Evolutionary conservation across 805 yeast species (phyloP).

Genomic region (Barnettozyma vustinii): DNA sequence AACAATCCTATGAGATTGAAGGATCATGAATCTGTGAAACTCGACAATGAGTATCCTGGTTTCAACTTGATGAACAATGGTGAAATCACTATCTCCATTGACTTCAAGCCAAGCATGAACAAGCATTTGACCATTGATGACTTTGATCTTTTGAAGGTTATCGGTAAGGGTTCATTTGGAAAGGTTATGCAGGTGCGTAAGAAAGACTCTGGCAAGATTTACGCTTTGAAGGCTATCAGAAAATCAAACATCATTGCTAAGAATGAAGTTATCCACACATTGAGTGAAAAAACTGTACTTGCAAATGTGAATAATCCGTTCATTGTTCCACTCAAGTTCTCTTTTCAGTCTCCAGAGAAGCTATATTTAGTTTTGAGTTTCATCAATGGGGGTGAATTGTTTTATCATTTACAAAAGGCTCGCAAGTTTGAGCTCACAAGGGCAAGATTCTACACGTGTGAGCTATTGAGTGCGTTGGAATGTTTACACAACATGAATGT

Average conservation of each 20-base stretch:
- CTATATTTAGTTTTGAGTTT: conserved; percentile 85
- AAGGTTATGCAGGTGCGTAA: conserved; percentile 98
- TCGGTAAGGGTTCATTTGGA: conserved; percentile 97
- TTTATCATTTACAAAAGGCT: conserved; percentile 87
- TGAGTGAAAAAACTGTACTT: conserved; percentile 92
- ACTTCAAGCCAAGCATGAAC: conserved; percentile 61
- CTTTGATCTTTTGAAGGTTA: conserved; percentile 87
- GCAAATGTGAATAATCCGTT: conserved; percentile 93
- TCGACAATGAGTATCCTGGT: conserved; percentile 28
- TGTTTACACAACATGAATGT: conserved; percentile 87
- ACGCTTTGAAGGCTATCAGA: conserved; percentile 89
- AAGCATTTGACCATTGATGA: conserved; percentile 81
- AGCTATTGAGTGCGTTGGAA: conserved; percentile 87
- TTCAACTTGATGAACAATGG: conserved; percentile 31
- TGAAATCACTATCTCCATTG: conserved; percentile 56
- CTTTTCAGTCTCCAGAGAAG: conserved; percentile 96
- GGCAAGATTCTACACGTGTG: conserved; percentile 91
- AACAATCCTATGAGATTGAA: conserved; percentile 51
- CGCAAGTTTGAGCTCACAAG: conserved; percentile 86
- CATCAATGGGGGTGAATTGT: conserved; percentile 95
- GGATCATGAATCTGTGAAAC: conserved; percentile 55
- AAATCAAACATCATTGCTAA: conserved; percentile 92
- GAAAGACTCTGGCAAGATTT: conserved; percentile 89
- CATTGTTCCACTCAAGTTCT: conserved; percentile 92
- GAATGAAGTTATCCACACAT: conserved; percentile 91